Conservation (phyloP, 352 stramenopile genomes). For the Pythium aristosporum region DNA sequence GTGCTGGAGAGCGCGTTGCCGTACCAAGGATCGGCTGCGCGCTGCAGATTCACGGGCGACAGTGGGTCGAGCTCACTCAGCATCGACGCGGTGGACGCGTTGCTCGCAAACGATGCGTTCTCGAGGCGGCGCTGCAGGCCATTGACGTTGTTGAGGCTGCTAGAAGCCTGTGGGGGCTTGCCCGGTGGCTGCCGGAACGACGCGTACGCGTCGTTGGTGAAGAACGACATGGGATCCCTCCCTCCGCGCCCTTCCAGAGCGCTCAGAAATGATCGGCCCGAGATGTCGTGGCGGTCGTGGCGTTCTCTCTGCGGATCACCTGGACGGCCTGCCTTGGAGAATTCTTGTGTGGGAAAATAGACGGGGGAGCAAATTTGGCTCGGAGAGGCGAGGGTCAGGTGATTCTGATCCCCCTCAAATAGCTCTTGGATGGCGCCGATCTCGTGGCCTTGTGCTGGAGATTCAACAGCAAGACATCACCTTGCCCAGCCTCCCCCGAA, state of each 20-base stretch:
- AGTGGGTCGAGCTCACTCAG: conserved; percentile 53
- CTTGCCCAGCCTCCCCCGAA: too few relatives aligned
- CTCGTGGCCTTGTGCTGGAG: background rate
- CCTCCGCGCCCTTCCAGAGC: too few relatives aligned
- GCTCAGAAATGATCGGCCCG: background rate
- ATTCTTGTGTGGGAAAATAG: too few relatives aligned
- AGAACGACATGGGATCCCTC: conserved; percentile 36
- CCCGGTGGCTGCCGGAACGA: conserved; percentile 30
- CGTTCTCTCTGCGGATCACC: too few relatives aligned
- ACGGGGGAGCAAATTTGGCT: too few relatives aligned
- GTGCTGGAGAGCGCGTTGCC: conserved; percentile 31
- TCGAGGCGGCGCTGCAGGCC: conserved; percentile 7
- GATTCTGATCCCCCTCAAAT: background rate
- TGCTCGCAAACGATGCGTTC: conserved; percentile 36
- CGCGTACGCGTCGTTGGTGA: conserved; percentile 39
- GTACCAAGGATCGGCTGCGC: conserved; percentile 50
- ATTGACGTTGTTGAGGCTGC: background rate
- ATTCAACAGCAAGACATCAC: too few relatives aligned
- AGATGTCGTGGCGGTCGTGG: background rate
- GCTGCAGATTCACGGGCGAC: conserved; percentile 46
- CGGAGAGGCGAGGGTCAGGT: background rate
- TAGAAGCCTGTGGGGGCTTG: background rate
- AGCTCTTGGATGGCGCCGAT: background rate
- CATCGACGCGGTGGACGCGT: conserved; percentile 30
- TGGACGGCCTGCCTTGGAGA: too few relatives aligned